Conservation (phyloP, 1,284 basidiomycete species). For the Meira miltonrushii region DNA sequence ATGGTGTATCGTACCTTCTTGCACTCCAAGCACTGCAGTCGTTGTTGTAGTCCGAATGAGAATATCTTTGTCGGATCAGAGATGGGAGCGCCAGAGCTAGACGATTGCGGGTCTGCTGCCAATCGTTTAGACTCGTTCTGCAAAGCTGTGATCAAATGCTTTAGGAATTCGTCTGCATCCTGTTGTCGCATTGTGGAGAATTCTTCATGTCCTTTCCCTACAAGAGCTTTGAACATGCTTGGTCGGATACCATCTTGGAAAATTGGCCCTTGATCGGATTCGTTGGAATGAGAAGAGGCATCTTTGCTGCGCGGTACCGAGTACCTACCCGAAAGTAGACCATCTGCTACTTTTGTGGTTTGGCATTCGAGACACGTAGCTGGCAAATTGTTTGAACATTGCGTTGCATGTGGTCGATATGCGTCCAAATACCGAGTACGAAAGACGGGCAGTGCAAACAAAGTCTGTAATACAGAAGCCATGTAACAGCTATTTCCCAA, state of each 20-base stretch:
- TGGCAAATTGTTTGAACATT: constrained; percentile 67
- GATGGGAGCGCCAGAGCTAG: constrained; percentile 11
- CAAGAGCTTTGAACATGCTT: constrained; percentile 75
- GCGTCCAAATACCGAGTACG: constrained; percentile 66
- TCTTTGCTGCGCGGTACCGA: constrained; percentile 60
- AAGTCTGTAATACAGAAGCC: constrained; percentile 81
- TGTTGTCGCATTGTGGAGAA: constrained; percentile 97
- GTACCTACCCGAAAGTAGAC: constrained; percentile 86
- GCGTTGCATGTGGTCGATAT: constrained; percentile 61
- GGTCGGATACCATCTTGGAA: constrained; percentile 87
- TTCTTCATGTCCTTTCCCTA: constrained; percentile 88
- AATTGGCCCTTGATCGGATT: constrained; percentile 12
- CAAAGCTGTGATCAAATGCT: constrained; percentile 69
- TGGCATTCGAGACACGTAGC: constrained; percentile 89
- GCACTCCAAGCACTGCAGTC: constrained; percentile 65
- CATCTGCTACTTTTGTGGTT: constrained; percentile 86
- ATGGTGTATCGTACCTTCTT: constrained; percentile 79
- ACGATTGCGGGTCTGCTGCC: neutral
- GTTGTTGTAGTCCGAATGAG: constrained; percentile 68
- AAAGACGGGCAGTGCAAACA: constrained; percentile 79
- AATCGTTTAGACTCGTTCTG: constrained; percentile 54
- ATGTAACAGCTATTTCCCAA: constrained; percentile 98
- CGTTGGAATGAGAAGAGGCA: neutral
- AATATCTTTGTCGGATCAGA: constrained; percentile 67
- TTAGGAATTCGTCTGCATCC: constrained; percentile 92